phyloP scores from a whole-genome alignment of 2,329 filamentous ascomycete species.

The Fusarium citri region DNA sequence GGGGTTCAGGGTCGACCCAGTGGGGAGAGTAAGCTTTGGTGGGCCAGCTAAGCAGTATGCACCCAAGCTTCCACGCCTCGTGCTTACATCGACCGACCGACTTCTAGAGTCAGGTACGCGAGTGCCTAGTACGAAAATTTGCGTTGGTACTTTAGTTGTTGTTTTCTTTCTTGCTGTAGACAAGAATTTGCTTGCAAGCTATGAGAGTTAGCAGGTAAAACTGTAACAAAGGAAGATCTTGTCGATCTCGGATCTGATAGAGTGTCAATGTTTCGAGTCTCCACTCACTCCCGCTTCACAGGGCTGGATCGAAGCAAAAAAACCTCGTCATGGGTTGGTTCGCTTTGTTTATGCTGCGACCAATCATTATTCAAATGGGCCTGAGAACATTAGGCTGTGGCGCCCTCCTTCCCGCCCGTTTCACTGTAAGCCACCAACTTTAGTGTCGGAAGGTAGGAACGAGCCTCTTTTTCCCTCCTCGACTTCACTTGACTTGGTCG shows the following conservation, averaged over 20 bases:
- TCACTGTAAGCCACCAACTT: slow-evolving; percentile 23
- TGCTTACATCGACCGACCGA: slow-evolving; percentile 12
- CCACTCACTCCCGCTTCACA: slow-evolving; percentile 36
- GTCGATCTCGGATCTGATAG: not conserved
- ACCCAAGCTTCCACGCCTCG: slow-evolving; percentile 4
- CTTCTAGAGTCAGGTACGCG: slow-evolving; percentile 27
- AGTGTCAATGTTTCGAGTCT: not conserved
- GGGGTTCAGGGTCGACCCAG: slow-evolving; percentile 19
- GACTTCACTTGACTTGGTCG: slow-evolving; percentile 6
- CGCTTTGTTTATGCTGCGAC: slow-evolving; percentile 21
- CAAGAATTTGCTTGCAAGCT: not conserved
- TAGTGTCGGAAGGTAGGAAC: slow-evolving; percentile 17
- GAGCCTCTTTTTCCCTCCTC: slow-evolving; percentile 17
- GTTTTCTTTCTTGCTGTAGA: not conserved
- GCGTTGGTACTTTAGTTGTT: not conserved
- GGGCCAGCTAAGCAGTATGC: slow-evolving; percentile 1
- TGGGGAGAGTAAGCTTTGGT: slow-evolving; percentile 30
- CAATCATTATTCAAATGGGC: slow-evolving; percentile 20
- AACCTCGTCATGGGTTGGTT: slow-evolving; percentile 21
- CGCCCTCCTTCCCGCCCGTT: slow-evolving; percentile 35
- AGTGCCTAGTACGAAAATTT: not conserved
- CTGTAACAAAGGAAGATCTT: not conserved
- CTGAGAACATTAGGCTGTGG: slow-evolving; percentile 31
- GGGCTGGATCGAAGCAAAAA: slow-evolving; percentile 36
- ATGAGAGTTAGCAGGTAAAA: not conserved